Conservation (phyloP, 768 basidiomycete genomes). For the Collybiopsis luxurians region DNA sequence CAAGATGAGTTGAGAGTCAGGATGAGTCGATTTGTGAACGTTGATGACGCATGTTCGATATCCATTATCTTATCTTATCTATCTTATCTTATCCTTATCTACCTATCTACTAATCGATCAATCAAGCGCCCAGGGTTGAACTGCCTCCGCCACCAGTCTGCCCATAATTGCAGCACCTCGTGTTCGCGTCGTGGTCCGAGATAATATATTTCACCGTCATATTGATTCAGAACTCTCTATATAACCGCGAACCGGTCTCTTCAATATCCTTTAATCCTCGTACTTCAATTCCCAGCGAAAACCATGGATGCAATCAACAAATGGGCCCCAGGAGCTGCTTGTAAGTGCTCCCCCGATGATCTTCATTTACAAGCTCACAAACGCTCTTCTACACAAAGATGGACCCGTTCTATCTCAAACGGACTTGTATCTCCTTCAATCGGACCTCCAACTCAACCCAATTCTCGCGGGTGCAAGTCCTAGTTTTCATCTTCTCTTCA, state of each 20-base stretch:
- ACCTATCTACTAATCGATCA: no score
- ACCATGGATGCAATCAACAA: constrained; percentile 27
- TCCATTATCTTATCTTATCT: not conserved
- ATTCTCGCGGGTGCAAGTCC: constrained; percentile 52
- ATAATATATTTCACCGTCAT: not conserved
- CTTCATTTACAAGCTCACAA: not conserved
- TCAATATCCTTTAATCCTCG: no score
- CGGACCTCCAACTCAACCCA: constrained; percentile 70
- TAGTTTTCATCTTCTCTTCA: constrained; percentile 67
- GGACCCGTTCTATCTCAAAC: constrained; percentile 79
- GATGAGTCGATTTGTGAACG: not conserved
- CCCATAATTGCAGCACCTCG: not conserved
- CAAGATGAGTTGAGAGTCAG: not conserved
- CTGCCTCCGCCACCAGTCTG: not conserved
- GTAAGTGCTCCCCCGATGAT: constrained; percentile 24
- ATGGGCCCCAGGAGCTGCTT: constrained; percentile 43
- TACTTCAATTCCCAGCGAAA: not conserved
- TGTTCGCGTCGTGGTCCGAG: constrained; percentile 3
- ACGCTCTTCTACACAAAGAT: constrained; percentile 38
- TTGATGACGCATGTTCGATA: no score
- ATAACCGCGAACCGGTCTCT: no score
- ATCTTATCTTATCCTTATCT: no score
- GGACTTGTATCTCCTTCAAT: constrained; percentile 75
- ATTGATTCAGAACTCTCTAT: not conserved
- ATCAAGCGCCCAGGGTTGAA: not conserved